Base-by-base conservation (phyloP, 192 early-diverging fungal species). In the Rhizophagus prolifer region DNA sequence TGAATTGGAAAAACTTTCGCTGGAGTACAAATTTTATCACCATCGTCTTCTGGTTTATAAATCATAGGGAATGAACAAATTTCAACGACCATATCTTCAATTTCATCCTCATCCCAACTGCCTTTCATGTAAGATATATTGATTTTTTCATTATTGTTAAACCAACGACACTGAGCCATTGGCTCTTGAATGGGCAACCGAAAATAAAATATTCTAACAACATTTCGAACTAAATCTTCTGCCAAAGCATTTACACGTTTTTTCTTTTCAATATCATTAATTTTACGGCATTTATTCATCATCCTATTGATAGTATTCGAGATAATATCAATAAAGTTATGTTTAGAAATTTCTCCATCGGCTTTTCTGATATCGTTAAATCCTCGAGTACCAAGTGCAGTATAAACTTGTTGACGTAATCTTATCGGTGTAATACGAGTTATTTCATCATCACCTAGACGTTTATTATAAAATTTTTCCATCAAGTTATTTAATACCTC, bases 121-220 rank as follows among this genome's bases (percentile, higher is more conserved):
- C 50, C 16, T 19, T 54, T 54, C 50, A 54, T 54, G 19, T 4
- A 21, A 19, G 50, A 21, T 54, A 21, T 54, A 54, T 54, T 54
- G 19, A 54, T 54, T 21, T 0, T 19, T 54, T 54, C 50, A 16
- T 64, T 31, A 31, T 64, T 64, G 13, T 64, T 9, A 64, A 30
- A 30, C 62, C 62, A 64, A 26, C 0, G 25, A 16, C 12, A 64
- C 13, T 64, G 13, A 30, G 30, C 62, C 9, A 31, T 64, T 31
- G 62, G 62, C 19, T 64, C 62, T 19, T 64, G 62, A 16, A 31
- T 64, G 5, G 8, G 1, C 16, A 26, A 30, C 6, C 62, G 62
- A 31, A 64, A 64, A 64, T 64, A 64, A 31, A 64, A 64, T 4
- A 64, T 64, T 19, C 62, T 64, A 64, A 64, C 16, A 19, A 64